phyloP scores from a whole-genome alignment of 106 monocot species.

The Triglochin maritima region DNA sequence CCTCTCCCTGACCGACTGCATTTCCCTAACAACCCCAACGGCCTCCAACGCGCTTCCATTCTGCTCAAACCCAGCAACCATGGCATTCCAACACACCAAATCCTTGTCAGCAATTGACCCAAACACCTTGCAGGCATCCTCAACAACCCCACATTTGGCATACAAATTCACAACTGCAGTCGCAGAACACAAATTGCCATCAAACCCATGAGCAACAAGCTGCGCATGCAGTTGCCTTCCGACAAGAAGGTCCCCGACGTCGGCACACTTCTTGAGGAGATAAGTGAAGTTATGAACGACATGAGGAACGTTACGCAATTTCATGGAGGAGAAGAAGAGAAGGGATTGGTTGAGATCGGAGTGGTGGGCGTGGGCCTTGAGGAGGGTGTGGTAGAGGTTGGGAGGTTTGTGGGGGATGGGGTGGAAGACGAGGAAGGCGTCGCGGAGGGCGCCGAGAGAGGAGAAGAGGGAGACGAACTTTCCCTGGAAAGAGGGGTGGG shows the following conservation, averaged over 20 bases:
- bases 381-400: slow-evolving; percentile 44
- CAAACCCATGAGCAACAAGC: slow-evolving; percentile 34
- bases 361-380: slow-evolving; percentile 30
- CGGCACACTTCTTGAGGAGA: slow-evolving; percentile 57
- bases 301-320: slow-evolving; percentile 18
- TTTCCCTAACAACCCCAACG: slow-evolving; percentile 28
- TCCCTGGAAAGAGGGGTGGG: slow-evolving; percentile 29
- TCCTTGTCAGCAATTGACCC: slow-evolving; percentile 51
- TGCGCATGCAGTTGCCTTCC: slow-evolving; percentile 59
- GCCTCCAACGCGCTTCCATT: slow-evolving; percentile 36
- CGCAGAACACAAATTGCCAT: slow-evolving; percentile 35
- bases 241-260: slow-evolving; percentile 23
- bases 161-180: slow-evolving; percentile 68
- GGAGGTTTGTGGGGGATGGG: slow-evolving; percentile 23
- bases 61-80: slow-evolving; percentile 53
- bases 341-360: slow-evolving; percentile 17
- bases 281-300: slow-evolving; percentile 45
- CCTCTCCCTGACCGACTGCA: slow-evolving; percentile 28
- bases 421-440: slow-evolving; percentile 40
- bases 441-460: slow-evolving; percentile 30
- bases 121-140: slow-evolving; percentile 39
- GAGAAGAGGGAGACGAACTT: slow-evolving; percentile 54
- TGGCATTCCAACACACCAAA: slow-evolving; percentile 70
- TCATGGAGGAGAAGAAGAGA: slow-evolving; percentile 30
- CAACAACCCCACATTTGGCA: slow-evolving; percentile 40